Conservation (phyloP, 148 eudicot species). For the Amaranthus cruentus region DNA sequence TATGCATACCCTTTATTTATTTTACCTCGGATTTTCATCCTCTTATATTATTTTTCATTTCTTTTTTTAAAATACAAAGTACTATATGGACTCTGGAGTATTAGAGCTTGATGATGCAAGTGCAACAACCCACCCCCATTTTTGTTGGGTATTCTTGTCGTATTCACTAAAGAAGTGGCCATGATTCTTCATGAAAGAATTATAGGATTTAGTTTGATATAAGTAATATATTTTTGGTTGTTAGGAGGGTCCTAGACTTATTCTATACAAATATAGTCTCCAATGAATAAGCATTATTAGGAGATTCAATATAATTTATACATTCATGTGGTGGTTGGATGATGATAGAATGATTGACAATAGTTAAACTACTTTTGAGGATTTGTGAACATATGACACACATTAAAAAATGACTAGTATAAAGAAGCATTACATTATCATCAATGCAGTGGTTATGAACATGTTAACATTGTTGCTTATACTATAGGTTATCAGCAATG, state of each 20-base stretch:
- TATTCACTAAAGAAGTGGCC: constrained; percentile 12
- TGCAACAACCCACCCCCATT: not conserved
- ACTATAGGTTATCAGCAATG: too few relatives aligned
- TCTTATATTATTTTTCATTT: not conserved
- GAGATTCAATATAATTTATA: not conserved
- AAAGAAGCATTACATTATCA: not conserved
- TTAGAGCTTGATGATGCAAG: not conserved
- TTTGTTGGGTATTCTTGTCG: not conserved
- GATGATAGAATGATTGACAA: constrained; percentile 17
- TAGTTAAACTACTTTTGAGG: not conserved
- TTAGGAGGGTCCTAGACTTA: not conserved
- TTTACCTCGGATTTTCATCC: not conserved
- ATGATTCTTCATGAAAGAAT: not conserved
- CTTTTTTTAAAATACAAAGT: not conserved
- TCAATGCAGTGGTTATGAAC: not conserved
- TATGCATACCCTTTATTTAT: not conserved
- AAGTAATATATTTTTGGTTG: not conserved
- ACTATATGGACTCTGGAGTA: not conserved
- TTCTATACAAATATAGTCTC: not conserved
- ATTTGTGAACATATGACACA: not conserved
- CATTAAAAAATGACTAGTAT: not conserved
- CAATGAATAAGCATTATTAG: not conserved
- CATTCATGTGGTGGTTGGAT: constrained; percentile 5
- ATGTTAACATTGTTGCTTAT: too few relatives aligned
- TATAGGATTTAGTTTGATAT: not conserved